These are phyloP conservation scores for Starmera stellimalicola DNA, from an alignment of 1,139 yeast species.

Conservation along the genomic window DNA sequence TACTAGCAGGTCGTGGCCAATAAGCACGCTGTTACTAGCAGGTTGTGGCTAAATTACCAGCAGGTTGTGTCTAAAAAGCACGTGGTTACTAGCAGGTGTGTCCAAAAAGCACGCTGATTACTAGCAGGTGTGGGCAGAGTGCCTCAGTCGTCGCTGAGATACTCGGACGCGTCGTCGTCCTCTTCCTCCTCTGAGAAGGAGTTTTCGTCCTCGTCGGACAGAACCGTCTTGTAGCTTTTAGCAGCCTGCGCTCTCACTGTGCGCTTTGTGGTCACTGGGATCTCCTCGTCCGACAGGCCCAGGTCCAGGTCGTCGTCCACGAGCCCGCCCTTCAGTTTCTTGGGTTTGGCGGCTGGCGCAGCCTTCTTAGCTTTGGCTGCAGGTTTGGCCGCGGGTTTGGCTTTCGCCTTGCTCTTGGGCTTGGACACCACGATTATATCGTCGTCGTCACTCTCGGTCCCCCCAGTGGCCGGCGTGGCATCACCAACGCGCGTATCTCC, in stretches of 20 bases:
- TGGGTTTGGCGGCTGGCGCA: not conserved
- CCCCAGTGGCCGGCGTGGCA: conserved; percentile 5
- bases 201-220: conserved; percentile 20
- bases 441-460: conserved; percentile 4
- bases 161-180: conserved; percentile 7
- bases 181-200: conserved; percentile 19
- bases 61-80: no score
- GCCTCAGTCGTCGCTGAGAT: conserved; percentile 6
- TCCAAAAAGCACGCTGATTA: no score
- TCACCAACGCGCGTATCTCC: conserved; percentile 16
- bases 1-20: no score
- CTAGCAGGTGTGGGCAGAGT: no score
- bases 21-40: no score
- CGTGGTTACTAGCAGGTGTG: no score
- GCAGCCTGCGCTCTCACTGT: conserved; percentile 18
- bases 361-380: not conserved
- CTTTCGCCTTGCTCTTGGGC: not conserved
- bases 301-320: conserved; percentile 11
- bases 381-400: not conserved
- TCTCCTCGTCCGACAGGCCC: conserved; percentile 3
- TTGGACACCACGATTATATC: conserved; percentile 1
- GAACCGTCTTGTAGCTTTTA: conserved; percentile 16
- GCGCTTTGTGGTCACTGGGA: conserved; percentile 11
- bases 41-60: no score
- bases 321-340: not conserved